A percentile compares a stretch with the other conserved stretches of the same genome.
Conservation (phyloP, 2,329 filamentous ascomycete species). For the Chrysosporium queenslandicum region DNA sequence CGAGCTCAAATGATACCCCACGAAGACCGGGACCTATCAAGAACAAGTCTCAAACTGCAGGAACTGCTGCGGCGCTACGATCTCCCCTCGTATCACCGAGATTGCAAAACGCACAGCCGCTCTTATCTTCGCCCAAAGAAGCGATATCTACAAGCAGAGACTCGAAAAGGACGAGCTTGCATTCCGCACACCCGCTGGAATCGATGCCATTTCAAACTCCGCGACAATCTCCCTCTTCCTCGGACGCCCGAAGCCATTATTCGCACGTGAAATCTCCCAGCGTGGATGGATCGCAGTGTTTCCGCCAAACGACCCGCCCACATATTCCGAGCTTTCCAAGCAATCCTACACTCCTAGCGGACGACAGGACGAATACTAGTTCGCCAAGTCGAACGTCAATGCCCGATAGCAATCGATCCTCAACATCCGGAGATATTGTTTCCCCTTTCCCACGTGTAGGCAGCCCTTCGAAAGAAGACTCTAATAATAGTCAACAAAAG, state of each 20-base stretch:
- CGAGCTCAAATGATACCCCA: background rate
- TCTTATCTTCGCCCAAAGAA: constrained; percentile 26
- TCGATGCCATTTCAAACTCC: background rate
- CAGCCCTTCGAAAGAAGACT: constrained; percentile 15
- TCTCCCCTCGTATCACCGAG: constrained; percentile 9
- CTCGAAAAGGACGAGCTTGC: constrained; percentile 20
- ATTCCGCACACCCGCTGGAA: constrained; percentile 19
- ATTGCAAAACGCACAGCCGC: constrained; percentile 15
- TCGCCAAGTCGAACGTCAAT: constrained; percentile 3
- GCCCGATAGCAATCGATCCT: constrained; percentile 10
- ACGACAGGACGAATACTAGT: background rate
- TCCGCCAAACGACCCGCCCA: constrained; percentile 5
- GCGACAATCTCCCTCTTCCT: background rate
- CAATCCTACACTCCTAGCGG: background rate
- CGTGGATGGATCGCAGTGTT: constrained; percentile 15
- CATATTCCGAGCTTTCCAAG: constrained; percentile 10
- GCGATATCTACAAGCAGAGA: constrained; percentile 20
- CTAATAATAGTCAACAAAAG: constrained; percentile 8
- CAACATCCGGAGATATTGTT: constrained; percentile 12
- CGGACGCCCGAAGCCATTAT: background rate
- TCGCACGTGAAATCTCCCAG: constrained; percentile 19
- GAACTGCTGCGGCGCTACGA: background rate
- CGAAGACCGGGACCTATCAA: background rate
- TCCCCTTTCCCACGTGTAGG: constrained; percentile 10
- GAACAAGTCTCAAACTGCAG: background rate